Percentiles rank a stretch among this genome's conserved stretches.
Evolutionary conservation across 1,139 yeast genomes (phyloP).

Genomic region (Kurtzmaniella quercitrusa): DNA sequence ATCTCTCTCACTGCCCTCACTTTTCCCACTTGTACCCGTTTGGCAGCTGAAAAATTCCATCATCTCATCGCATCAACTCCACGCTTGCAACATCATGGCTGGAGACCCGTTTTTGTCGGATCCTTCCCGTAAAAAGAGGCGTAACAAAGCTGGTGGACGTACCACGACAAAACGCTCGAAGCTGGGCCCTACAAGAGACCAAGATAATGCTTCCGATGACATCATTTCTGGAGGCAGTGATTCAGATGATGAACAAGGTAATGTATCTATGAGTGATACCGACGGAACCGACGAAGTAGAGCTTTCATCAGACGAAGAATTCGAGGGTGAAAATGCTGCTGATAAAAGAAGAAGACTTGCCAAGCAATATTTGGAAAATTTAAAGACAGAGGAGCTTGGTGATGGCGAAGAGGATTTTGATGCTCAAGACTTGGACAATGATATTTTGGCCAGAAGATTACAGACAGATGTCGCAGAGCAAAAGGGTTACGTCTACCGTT

Average conservation of each 20-base stretch:
- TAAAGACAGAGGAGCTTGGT: constrained; percentile 52
- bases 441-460: constrained; percentile 73
- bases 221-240: constrained; percentile 39
- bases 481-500: constrained; percentile 77
- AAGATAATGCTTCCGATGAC: constrained; percentile 23
- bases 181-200: neutral
- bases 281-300: constrained; percentile 33
- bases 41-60: constrained; percentile 2
- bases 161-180: constrained; percentile 11
- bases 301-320: constrained; percentile 63
- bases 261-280: constrained; percentile 21
- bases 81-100: constrained; percentile 29
- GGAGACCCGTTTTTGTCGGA: constrained; percentile 63
- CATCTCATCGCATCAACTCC: neutral
- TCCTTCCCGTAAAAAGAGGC: constrained; percentile 51
- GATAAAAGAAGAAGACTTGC: constrained; percentile 94
- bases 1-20: neutral
- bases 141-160: constrained; percentile 15
- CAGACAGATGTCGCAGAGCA: constrained; percentile 88
- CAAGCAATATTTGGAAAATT: constrained; percentile 81
- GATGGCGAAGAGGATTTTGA: constrained; percentile 62
- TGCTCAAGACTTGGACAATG: constrained; percentile 90
- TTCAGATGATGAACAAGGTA: constrained; percentile 29
- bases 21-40: neutral
- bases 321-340: constrained; percentile 75